Conservation (phyloP, 2,329 filamentous ascomycete genomes). For the Colletotrichum nymphaeae region DNA sequence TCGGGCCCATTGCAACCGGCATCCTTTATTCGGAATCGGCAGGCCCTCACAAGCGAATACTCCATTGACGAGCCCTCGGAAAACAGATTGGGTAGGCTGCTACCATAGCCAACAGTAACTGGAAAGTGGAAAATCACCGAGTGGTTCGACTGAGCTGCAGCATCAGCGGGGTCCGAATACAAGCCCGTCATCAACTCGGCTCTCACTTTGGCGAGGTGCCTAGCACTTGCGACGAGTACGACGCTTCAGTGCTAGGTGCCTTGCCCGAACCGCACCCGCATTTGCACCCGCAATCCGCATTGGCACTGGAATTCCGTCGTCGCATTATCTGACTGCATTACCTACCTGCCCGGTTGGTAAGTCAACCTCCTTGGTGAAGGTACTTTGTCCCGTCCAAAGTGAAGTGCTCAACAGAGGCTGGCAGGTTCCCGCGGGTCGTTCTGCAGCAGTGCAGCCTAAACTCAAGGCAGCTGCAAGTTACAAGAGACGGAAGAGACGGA, state of each 20-base stretch:
- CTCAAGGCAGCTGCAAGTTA: neutral
- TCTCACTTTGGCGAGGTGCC: slow-evolving; percentile 21
- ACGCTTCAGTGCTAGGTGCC: slow-evolving; percentile 25
- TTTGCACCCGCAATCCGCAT: neutral
- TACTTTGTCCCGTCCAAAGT: neutral
- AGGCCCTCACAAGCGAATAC: slow-evolving; percentile 2
- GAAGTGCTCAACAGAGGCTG: slow-evolving; percentile 1
- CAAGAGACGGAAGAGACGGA: neutral
- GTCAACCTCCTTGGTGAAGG: neutral
- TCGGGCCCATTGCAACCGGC: slow-evolving; percentile 1
- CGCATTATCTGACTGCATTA: neutral
- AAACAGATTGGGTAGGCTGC: neutral
- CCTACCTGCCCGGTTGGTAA: neutral
- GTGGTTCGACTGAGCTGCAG: slow-evolving; percentile 16
- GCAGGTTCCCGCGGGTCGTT: neutral
- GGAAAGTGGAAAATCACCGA: slow-evolving; percentile 19
- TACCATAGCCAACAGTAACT: neutral
- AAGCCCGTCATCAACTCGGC: neutral
- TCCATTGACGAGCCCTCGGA: neutral
- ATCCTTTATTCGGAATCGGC: neutral
- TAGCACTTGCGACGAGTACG: slow-evolving; percentile 11
- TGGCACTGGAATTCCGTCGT: neutral
- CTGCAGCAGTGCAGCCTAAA: neutral
- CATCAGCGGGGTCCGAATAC: neutral
- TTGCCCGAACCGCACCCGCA: neutral